Base-by-base conservation (phyloP, 106 monocot species). In the Gastrodia elata region DNA sequence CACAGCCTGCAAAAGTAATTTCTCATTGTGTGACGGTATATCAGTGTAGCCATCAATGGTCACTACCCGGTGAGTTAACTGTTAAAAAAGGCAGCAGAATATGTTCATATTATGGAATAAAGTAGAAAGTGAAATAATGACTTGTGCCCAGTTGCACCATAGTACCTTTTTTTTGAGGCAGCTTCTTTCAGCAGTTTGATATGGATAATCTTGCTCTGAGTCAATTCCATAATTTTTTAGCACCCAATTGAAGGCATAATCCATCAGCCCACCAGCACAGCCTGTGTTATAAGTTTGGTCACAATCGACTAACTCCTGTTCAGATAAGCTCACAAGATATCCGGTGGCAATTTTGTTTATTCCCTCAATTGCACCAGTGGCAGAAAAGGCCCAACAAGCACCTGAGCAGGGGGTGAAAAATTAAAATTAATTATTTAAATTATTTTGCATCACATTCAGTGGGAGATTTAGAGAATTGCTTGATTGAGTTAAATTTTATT, bases 301-400 rank as follows among this genome's bases (percentile, higher is more conserved):
- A 78, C 98, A 99, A 69, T 99, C 98, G 18, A 81, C 71, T 72
- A 99, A 77, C 74, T 99, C 98, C 78, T 99, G 93, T 71, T 99
- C 98, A 27, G 98, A 99, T 71, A 99, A 88, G 75, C 98, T 99
- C 28, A 91, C 76, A 27, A 99, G 87, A 78, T 87, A 79, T 78
- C 93, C 91, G 13, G 88, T 91, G 49, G 82, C 81, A 55, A 99
- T 91, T 67, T 99, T 82, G 71, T 99, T 99, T 91, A 93, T 93
- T 75, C 98, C 98, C 79, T 99, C 98, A 44, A 99, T 91, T 64
- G 98, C 98, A 64, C 98, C 98, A 52, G 93, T 99, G 33, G 98
- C 83, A 37, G 98, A 91, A 80, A 99, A 99, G 67, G 94, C 84
- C 98, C 98, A 99, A 76, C 98, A 99, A 64, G 88, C 98, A 85